Percentiles rank a stretch among this genome's conserved stretches.
Conservation (phyloP, 208 protist species). For the Leishmania turanica region DNA sequence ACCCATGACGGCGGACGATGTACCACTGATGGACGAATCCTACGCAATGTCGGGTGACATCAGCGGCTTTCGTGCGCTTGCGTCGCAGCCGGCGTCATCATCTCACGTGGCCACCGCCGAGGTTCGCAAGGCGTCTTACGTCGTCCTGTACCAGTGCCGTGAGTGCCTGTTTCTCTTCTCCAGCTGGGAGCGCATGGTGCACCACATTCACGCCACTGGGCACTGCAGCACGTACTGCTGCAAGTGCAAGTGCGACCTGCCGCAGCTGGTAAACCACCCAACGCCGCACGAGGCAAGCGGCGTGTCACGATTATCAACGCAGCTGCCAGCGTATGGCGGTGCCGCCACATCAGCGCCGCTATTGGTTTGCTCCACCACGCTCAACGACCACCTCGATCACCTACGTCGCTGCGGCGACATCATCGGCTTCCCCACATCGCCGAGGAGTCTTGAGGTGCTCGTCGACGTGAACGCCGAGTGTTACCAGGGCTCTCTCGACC, state of each 20-base stretch:
- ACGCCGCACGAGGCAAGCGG: conserved; percentile 11
- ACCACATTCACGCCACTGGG: conserved; percentile 40
- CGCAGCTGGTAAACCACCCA: conserved; percentile 25
- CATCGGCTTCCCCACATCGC: conserved; percentile 43
- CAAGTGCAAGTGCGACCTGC: conserved; percentile 27
- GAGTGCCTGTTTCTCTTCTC: conserved; percentile 64
- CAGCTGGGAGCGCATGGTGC: conserved; percentile 44
- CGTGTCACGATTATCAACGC: not conserved
- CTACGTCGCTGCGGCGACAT: conserved; percentile 37
- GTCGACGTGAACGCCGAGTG: conserved; percentile 37
- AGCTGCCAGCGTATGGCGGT: not conserved
- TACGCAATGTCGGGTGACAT: conserved; percentile 18
- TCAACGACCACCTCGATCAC: conserved; percentile 37
- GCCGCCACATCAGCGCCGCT: not conserved
- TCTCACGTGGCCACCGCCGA: not conserved
- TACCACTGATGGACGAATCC: conserved; percentile 28
- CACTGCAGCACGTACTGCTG: conserved; percentile 53
- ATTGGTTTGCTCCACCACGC: conserved; percentile 24
- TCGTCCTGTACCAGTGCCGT: conserved; percentile 73
- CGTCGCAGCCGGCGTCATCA: not conserved
- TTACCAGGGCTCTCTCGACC: conserved; percentile 28
- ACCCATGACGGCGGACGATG: conserved; percentile 25
- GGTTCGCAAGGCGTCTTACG: conserved; percentile 34
- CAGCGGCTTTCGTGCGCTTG: not conserved
- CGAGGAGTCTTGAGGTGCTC: conserved; percentile 62